A percentile compares a stretch with the other conserved stretches of the same genome.
These are phyloP conservation scores for Trichoderma guizhouense DNA, from an alignment of 2,329 filamentous ascomycete species.

Conservation along the genomic window DNA sequence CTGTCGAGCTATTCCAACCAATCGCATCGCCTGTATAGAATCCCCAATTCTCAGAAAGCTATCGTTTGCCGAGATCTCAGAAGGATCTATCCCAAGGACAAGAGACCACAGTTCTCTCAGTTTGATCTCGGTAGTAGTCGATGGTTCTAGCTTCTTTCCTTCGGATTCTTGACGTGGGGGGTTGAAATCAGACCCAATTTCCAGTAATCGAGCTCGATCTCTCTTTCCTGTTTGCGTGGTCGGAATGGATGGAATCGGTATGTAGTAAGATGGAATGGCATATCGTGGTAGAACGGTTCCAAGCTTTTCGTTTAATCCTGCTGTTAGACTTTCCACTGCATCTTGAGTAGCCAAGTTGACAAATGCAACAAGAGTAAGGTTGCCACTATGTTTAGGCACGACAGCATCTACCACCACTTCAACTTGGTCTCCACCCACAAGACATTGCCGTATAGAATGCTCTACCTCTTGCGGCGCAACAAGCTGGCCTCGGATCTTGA, in stretches of 20 bases:
- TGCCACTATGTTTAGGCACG: not conserved
- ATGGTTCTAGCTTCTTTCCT: not conserved
- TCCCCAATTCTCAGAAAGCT: slow-evolving; percentile 9
- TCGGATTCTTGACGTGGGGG: not conserved
- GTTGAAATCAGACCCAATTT: not conserved
- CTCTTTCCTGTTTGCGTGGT: slow-evolving; percentile 1
- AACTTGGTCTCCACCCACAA: not conserved
- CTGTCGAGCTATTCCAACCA: slow-evolving; percentile 9
- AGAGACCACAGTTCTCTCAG: slow-evolving; percentile 7
- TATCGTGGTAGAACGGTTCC: not conserved
- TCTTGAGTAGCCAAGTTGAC: not conserved
- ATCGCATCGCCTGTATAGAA: slow-evolving; percentile 14
- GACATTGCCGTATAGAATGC: not conserved
- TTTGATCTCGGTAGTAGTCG: not conserved
- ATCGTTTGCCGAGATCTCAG: slow-evolving; percentile 1
- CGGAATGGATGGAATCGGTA: not conserved
- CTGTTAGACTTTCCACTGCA: not conserved
- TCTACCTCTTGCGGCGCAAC: slow-evolving; percentile 8
- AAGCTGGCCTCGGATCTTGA: slow-evolving; percentile 11
- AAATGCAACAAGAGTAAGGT: slow-evolving; percentile 2
- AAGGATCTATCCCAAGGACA: not conserved
- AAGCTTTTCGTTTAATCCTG: not conserved
- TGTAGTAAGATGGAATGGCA: slow-evolving; percentile 13
- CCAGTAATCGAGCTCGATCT: slow-evolving; percentile 3
- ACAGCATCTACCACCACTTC: slow-evolving; percentile 5